Evolutionary conservation across 495 filamentous ascomycete genomes (phyloP).

Genomic region (Annulohypoxylon stygium): DNA sequence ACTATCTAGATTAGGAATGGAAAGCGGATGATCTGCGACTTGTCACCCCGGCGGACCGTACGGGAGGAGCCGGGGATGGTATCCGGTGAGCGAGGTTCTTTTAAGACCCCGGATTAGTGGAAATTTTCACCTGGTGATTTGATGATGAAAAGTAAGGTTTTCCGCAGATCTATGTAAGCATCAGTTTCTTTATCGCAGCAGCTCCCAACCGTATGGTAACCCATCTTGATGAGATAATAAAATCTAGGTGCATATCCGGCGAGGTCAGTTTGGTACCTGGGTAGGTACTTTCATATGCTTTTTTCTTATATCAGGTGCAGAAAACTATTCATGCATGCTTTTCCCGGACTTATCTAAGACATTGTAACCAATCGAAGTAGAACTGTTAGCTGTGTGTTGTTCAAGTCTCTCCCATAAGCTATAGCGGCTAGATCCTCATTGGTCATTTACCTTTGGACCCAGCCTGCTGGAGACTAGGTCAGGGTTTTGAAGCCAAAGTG

Average conservation of each 20-base stretch:
- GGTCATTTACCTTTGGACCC: neutral
- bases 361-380: neutral
- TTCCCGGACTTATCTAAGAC: neutral
- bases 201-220: neutral
- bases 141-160: neutral
- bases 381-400: neutral
- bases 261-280: too few relatives aligned
- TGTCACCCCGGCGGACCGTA: constrained; percentile 2
- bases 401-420: neutral
- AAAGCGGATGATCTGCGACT: constrained; percentile 2
- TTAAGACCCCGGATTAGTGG: neutral
- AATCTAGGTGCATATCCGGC: neutral
- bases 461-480: neutral
- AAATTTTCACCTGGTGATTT: neutral
- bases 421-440: neutral
- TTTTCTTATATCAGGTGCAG: neutral
- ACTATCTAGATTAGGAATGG: constrained; percentile 2
- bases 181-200: neutral
- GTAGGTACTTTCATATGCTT: neutral
- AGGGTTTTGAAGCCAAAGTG: too few relatives aligned
- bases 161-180: neutral
- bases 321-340: neutral
- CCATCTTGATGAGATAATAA: neutral
- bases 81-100: constrained; percentile 1
- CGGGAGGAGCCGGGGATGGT: constrained; percentile 1